Evolutionary conservation across 192 early-diverging fungal genomes (phyloP), one percentile per base, ranked within the genome.

Genomic region (Glomus cerebriforme): DNA sequence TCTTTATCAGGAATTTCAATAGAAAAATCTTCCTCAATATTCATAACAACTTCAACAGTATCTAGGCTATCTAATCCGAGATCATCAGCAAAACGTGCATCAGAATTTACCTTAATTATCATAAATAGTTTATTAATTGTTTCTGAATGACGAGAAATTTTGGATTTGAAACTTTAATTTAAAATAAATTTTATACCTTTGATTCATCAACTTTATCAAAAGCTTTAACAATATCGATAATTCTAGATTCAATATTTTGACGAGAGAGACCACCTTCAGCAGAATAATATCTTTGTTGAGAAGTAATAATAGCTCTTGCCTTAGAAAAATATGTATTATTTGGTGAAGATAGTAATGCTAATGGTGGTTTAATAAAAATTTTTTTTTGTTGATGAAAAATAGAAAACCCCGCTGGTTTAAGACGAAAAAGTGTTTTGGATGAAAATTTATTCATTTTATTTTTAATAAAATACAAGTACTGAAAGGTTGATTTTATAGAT

Each of bases 1-100:
- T 96, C 97, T 85, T 95, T 93, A 81, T 99, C 98, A 69, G 95
- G 92, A 82, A 99, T 93, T 87, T 99, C 98, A 75, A 99, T 92
- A 81, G 93, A 96, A 87, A 99, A 99, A 86, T 99, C 98, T 83
- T 99, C 98, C 86, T 99, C 98, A 79, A 99, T 93, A 74, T 97
- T 97, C 96, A 99, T 98, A 71, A 97, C 96, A 70, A 99, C 95
- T 87, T 99, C 98, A 31, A 99, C 96, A 67, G 96, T 94, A 86
- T 98, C 98, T 75, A 99, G 90, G 83, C 92, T 94, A 86, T 99
- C 98, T 68, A 99, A 86, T 19, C 95, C 95, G 78, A 99, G 93
- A 83, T 98, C 98, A 79, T 92, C 92, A 85, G 91, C 87, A 84
- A 99, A 99, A 83, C 93, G 91, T 19, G 98, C 90, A 69, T 91